Conservation (phyloP, 1,284 basidiomycete species). For the Ustilago nuda region DNA sequence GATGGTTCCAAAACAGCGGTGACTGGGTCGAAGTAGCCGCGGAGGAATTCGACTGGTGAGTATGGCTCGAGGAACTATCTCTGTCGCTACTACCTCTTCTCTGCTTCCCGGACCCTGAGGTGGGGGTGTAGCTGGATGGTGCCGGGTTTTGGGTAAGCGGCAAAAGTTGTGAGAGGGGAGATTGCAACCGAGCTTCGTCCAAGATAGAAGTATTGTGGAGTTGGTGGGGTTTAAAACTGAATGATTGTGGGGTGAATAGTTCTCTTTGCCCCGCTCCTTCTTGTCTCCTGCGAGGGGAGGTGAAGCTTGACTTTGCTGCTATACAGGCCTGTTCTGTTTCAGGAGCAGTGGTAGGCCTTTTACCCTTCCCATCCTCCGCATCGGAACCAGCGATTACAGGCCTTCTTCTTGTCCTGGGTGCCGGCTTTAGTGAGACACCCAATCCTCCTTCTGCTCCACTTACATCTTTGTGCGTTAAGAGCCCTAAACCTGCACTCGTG, state of each 20-base stretch:
- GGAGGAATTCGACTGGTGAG: slow-evolving; percentile 3
- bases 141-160: neutral
- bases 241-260: slow-evolving; percentile 34
- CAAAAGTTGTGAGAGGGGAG: neutral
- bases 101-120: neutral
- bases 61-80: slow-evolving; percentile 21
- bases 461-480: neutral
- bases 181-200: neutral
- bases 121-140: neutral
- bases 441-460: neutral
- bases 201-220: neutral
- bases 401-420: slow-evolving; percentile 13
- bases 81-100: slow-evolving; percentile 17
- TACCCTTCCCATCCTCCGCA: neutral
- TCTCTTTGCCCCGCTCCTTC: neutral
- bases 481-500: neutral
- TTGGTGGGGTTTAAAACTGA: slow-evolving; percentile 14
- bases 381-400: neutral
- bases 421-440: slow-evolving; percentile 11
- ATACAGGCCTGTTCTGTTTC: neutral
- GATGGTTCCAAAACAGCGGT: neutral
- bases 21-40: neutral
- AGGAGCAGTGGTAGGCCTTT: slow-evolving; percentile 25
- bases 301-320: neutral
- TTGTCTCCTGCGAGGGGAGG: too few relatives aligned